Evolutionary conservation across 164 flowering plant species (phyloP).

Genomic region (Taxillus chinensis): DNA sequence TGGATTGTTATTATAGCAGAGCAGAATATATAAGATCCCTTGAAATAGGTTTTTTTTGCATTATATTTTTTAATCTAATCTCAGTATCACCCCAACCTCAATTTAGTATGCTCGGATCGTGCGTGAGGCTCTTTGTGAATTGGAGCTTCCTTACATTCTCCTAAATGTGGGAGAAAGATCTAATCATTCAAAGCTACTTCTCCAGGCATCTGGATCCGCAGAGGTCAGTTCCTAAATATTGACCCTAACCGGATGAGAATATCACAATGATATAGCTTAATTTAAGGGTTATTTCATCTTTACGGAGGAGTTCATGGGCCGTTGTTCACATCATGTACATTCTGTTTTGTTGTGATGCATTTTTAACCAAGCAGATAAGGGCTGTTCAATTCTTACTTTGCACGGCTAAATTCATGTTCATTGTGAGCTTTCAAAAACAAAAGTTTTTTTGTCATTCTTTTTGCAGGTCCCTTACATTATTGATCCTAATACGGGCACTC

Average conservation of each 20-base stretch:
- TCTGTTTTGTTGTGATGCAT: too few relatives aligned
- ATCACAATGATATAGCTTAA: background rate
- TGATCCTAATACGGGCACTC: slow-evolving; percentile 60
- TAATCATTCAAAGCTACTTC: slow-evolving; percentile 21
- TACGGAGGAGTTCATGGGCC: too few relatives aligned
- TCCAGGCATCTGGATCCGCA: slow-evolving; percentile 39
- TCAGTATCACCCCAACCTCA: background rate
- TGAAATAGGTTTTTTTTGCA: background rate
- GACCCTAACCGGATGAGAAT: background rate
- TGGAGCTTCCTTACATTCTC: slow-evolving; percentile 72
- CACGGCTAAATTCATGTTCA: background rate
- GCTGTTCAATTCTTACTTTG: too few relatives aligned
- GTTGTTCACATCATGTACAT: too few relatives aligned
- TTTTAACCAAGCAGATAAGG: too few relatives aligned
- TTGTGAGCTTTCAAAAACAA: background rate
- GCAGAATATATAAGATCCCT: too few relatives aligned
- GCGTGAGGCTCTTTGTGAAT: slow-evolving; percentile 69
- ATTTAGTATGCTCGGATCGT: slow-evolving; percentile 59
- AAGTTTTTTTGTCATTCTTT: background rate
- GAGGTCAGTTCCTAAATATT: slow-evolving; percentile 25
- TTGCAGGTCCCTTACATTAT: slow-evolving; percentile 60
- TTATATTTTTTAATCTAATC: background rate
- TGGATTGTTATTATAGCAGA: too few relatives aligned
- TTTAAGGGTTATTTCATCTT: background rate
- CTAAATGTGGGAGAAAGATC: slow-evolving; percentile 69